Conservation (phyloP, 345 rosid genomes). For the Brassica incana region DNA sequence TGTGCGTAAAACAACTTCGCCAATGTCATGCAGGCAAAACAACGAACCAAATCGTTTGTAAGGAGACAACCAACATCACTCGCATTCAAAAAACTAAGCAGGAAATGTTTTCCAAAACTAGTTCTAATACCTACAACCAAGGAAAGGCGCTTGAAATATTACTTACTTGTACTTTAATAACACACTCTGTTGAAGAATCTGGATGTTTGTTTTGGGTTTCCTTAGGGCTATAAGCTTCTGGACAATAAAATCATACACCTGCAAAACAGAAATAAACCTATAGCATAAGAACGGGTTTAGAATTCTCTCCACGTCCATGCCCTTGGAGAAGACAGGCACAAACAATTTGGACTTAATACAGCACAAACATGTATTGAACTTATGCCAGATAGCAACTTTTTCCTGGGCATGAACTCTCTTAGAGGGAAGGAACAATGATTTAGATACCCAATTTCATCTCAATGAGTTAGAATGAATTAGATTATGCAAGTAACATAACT, state of each 20-base stretch:
- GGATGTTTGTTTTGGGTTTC: constrained; percentile 98
- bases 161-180: constrained; percentile 92
- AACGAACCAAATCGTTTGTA: background rate
- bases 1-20: constrained; percentile 2
- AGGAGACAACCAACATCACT: constrained; percentile 11
- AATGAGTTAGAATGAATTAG: background rate
- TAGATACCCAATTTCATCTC: constrained; percentile 7
- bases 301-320: constrained; percentile 10
- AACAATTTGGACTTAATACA: background rate
- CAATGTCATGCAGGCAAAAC: background rate
- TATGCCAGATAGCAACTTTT: background rate
- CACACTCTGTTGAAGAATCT: constrained; percentile 97
- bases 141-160: background rate
- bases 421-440: constrained; percentile 9
- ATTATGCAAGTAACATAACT: background rate
- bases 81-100: background rate
- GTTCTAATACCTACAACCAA: constrained; percentile 10
- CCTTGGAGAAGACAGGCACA: constrained; percentile 13
- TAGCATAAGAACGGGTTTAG: constrained; percentile 12
- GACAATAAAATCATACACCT: constrained; percentile 96
- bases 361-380: background rate
- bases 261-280: constrained; percentile 28
- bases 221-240: constrained; percentile 96
- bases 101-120: constrained; percentile 4
- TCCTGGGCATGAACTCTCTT: background rate